A percentile compares a stretch with the other conserved stretches of the same genome.
phyloP scores from a whole-genome alignment of 1,139 yeast species.

The Maudiozyma humilis region DNA sequence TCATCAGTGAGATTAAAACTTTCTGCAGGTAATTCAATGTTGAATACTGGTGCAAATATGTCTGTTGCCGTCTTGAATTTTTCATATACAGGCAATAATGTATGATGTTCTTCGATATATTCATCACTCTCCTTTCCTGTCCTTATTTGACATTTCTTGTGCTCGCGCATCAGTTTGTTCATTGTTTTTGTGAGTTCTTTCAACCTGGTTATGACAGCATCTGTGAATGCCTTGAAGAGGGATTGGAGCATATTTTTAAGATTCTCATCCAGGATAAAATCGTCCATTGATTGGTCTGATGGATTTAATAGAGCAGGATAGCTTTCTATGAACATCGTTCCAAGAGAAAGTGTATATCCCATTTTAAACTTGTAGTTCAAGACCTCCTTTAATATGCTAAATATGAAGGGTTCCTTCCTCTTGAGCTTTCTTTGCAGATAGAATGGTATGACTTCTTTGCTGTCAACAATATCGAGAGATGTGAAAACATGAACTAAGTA shows the following conservation, averaged over 20 bases:
- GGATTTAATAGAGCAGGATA: conserved; percentile 34
- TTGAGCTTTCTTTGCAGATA: conserved; percentile 32
- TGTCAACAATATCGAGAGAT: conserved; percentile 33
- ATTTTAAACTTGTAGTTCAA: conserved; percentile 42
- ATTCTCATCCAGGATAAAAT: conserved; percentile 18
- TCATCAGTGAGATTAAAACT: conserved; percentile 16
- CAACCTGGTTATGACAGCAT: conserved; percentile 38
- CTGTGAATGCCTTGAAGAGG: conserved; percentile 42
- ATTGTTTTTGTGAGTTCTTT: conserved; percentile 34
- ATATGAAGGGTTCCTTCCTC: conserved; percentile 37
- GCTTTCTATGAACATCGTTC: conserved; percentile 45
- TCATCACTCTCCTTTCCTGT: conserved; percentile 60
- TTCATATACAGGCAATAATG: conserved; percentile 35
- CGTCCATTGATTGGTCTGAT: conserved; percentile 21
- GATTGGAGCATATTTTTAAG: conserved; percentile 27
- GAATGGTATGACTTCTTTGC: conserved; percentile 35
- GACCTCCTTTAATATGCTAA: conserved; percentile 47
- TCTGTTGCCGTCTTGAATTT: conserved; percentile 41
- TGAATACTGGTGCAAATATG: conserved; percentile 39
- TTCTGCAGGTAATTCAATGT: conserved; percentile 27
- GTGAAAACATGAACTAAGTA: conserved; percentile 53
- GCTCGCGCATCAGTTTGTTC: conserved; percentile 35
- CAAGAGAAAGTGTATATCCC: conserved; percentile 43
- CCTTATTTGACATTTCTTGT: conserved; percentile 50
- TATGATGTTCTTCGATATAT: conserved; percentile 38